Evolutionary conservation across 495 filamentous ascomycete genomes (phyloP).

Genomic region (Tuber aestivum): DNA sequence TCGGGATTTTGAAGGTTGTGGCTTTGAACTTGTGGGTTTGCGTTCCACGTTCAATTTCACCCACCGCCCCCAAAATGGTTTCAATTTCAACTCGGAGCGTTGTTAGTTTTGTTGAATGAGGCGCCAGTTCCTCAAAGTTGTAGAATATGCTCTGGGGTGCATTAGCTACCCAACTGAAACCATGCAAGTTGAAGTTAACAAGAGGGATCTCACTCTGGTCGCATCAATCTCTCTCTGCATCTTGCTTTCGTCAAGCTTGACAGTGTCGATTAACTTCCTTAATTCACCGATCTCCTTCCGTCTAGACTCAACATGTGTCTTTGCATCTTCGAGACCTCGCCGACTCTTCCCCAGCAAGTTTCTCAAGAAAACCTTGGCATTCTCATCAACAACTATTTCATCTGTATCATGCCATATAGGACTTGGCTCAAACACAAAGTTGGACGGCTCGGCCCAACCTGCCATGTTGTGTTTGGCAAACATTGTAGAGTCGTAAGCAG

Average conservation of each 20-base stretch:
- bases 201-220: slow-evolving; percentile 31
- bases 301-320: slow-evolving; percentile 76
- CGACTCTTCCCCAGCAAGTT: slow-evolving; percentile 91
- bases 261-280: slow-evolving; percentile 62
- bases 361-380: slow-evolving; percentile 79
- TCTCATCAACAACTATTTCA: slow-evolving; percentile 71
- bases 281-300: slow-evolving; percentile 70
- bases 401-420: slow-evolving; percentile 96
- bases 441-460: slow-evolving; percentile 69
- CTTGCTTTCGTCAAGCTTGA: slow-evolving; percentile 45
- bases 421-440: slow-evolving; percentile 87
- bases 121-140: slow-evolving; percentile 75
- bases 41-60: slow-evolving; percentile 83
- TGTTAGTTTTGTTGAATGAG: slow-evolving; percentile 75
- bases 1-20: slow-evolving; percentile 97
- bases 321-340: slow-evolving; percentile 65
- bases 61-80: slow-evolving; percentile 77
- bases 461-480: slow-evolving; percentile 86
- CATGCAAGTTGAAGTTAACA: not conserved
- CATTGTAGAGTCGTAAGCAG: slow-evolving; percentile 91
- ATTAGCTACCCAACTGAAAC: slow-evolving; percentile 4
- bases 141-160: slow-evolving; percentile 50
- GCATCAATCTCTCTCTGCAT: slow-evolving; percentile 39
- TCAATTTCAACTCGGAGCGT: slow-evolving; percentile 87
- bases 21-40: slow-evolving; percentile 94